Percentiles rank a stretch among this genome's conserved stretches.
phyloP scores from a whole-genome alignment of 2,329 filamentous ascomycete species.

The Chaetomium globosum region DNA sequence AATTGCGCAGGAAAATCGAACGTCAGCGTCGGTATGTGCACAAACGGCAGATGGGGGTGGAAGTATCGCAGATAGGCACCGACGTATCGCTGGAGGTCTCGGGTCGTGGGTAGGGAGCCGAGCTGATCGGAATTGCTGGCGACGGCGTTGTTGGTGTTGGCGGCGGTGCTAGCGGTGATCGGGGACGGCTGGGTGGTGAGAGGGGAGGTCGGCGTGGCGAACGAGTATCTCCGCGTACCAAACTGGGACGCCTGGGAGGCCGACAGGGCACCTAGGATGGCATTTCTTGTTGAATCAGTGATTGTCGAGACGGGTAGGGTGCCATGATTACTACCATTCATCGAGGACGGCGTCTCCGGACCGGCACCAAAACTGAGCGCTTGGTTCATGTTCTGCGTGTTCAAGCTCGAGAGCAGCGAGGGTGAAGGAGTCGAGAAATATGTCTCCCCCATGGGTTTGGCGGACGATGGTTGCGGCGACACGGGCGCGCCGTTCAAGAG shows the following conservation, averaged over 20 bases:
- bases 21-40: conserved; percentile 87
- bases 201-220: conserved; percentile 58
- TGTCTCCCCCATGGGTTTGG: conserved; percentile 71
- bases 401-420: conserved; percentile 68
- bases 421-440: conserved; percentile 80
- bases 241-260: conserved; percentile 56
- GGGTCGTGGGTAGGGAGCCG: conserved; percentile 72
- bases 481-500: conserved; percentile 71
- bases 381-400: conserved; percentile 64
- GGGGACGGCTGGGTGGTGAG: conserved; percentile 55
- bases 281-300: conserved; percentile 64
- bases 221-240: conserved; percentile 66
- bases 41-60: conserved; percentile 91
- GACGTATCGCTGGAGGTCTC: conserved; percentile 87
- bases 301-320: conserved; percentile 65
- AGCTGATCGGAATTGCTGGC: conserved; percentile 54
- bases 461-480: conserved; percentile 73
- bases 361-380: conserved; percentile 65
- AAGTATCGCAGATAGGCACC: conserved; percentile 88
- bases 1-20: conserved; percentile 77
- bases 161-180: conserved; percentile 31
- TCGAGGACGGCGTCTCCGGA: conserved; percentile 73
- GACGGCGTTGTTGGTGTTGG: not conserved
- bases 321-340: conserved; percentile 64
- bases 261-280: conserved; percentile 61